phyloP scores from a whole-genome alignment of 371 early-diverging fungal species.

The Mucor sp. region DNA sequence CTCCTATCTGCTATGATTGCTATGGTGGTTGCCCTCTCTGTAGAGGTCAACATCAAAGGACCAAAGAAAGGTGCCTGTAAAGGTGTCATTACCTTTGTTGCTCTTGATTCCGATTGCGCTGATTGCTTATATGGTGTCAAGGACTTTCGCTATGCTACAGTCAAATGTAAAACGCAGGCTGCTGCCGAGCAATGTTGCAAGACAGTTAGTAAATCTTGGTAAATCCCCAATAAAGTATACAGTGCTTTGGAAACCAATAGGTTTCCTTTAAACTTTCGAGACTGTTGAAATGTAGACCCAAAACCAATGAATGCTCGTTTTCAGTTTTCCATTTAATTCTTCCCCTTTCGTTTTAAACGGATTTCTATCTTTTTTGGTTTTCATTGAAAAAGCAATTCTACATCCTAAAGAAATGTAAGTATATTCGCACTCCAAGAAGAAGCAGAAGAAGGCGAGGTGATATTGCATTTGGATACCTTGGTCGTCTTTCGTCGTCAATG shows the following conservation, averaged over 20 bases:
- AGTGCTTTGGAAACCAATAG: neutral
- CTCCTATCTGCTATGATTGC: neutral
- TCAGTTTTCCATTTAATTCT: neutral
- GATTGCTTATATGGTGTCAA: constrained; percentile 8
- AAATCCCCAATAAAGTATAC: neutral
- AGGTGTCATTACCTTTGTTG: constrained; percentile 1
- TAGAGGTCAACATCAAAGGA: neutral
- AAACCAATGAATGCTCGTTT: neutral
- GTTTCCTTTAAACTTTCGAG: neutral
- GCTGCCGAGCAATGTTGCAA: constrained; percentile 1
- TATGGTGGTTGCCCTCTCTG: neutral
- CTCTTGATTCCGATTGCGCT: constrained; percentile 2
- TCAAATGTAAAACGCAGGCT: neutral
- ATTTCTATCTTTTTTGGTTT: neutral
- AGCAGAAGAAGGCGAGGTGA: neutral
- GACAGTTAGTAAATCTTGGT: neutral
- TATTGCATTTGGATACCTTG: neutral
- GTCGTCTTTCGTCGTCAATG: neutral
- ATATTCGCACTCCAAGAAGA: neutral
- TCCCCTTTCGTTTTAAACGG: neutral
- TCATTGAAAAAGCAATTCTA: neutral
- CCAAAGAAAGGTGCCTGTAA: neutral
- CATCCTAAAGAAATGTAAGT: neutral
- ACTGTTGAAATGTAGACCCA: neutral
- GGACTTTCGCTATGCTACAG: neutral